phyloP scores from a whole-genome alignment of 495 filamentous ascomycete species.

The Xylona heveae region DNA sequence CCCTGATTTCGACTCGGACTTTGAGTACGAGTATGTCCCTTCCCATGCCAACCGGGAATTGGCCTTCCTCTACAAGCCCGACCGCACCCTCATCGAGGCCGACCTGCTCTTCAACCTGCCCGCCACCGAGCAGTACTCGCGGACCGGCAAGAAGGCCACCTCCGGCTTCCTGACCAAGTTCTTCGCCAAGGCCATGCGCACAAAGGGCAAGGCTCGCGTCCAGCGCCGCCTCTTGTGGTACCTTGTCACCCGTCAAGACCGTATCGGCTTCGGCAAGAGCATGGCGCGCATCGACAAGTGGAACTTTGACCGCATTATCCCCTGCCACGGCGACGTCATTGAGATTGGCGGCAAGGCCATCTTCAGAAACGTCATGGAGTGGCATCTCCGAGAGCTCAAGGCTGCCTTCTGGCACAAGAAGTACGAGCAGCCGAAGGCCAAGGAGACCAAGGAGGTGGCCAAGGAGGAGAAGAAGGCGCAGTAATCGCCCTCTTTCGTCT shows the following conservation, averaged over 20 bases:
- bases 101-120: constrained; percentile 88
- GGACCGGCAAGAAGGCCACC: constrained; percentile 26
- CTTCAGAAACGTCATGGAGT: constrained; percentile 66
- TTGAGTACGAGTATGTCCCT: constrained; percentile 67
- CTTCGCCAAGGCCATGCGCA: constrained; percentile 35
- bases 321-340: constrained; percentile 86
- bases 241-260: constrained; percentile 35
- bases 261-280: constrained; percentile 45
- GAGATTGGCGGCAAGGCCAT: constrained; percentile 53
- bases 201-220: constrained; percentile 39
- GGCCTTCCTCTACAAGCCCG: constrained; percentile 66
- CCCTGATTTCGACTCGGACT: constrained; percentile 66
- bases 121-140: constrained; percentile 69
- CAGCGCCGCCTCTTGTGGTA: constrained; percentile 78
- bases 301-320: constrained; percentile 76
- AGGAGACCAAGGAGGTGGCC: no score
- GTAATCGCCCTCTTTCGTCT: no score
- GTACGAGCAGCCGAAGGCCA: no score
- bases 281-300: constrained; percentile 47
- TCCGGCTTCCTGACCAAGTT: constrained; percentile 41
- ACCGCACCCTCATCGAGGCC: constrained; percentile 67
- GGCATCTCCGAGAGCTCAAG: no score
- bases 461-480: no score
- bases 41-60: constrained; percentile 70
- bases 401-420: no score